These are phyloP conservation scores for Lecanicillium sp. DNA, from an alignment of 2,329 filamentous ascomycete genomes.

Conservation along the genomic window DNA sequence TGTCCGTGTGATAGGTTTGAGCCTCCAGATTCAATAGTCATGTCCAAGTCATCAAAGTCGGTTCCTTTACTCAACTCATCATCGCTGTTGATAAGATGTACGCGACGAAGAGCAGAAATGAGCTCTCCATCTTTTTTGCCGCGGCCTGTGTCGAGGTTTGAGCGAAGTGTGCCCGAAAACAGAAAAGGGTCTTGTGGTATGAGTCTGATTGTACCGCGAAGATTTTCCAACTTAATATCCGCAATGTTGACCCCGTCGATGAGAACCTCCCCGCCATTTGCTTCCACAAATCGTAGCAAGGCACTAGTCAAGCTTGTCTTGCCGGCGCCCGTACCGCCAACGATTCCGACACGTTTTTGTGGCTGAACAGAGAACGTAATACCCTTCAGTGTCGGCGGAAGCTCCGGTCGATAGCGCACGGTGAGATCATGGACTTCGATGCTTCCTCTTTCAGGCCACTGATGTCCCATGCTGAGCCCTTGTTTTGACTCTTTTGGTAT, in stretches of 20 bases:
- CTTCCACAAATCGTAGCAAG: constrained; percentile 7
- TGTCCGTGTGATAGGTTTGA: background rate
- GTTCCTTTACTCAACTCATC: background rate
- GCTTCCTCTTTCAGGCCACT: too few species aligned
- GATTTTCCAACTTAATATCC: background rate
- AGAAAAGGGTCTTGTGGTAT: constrained; percentile 56
- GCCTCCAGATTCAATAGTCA: too few species aligned
- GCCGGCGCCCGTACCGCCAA: constrained; percentile 7
- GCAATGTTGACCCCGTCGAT: constrained; percentile 6
- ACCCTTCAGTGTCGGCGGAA: too few species aligned
- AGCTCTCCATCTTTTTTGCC: constrained; percentile 56
- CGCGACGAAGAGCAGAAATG: constrained; percentile 52
- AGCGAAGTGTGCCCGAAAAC: constrained; percentile 63
- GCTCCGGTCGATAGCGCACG: too few species aligned
- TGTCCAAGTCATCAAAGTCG: background rate
- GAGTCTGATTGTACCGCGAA: constrained; percentile 1
- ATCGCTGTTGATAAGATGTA: constrained; percentile 30
- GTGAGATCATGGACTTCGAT: too few species aligned
- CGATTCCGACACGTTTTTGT: constrained; percentile 3
- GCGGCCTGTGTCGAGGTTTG: constrained; percentile 64
- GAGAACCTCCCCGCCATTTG: background rate
- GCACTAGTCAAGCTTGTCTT: constrained; percentile 7
- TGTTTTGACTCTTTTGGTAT: constrained; percentile 2
- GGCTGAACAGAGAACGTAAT: background rate
- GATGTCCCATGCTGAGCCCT: too few species aligned